Percentiles rank a stretch among this genome's conserved stretches.
phyloP scores from a whole-genome alignment of 2,329 filamentous ascomycete genomes.

The Fusarium sp. region DNA sequence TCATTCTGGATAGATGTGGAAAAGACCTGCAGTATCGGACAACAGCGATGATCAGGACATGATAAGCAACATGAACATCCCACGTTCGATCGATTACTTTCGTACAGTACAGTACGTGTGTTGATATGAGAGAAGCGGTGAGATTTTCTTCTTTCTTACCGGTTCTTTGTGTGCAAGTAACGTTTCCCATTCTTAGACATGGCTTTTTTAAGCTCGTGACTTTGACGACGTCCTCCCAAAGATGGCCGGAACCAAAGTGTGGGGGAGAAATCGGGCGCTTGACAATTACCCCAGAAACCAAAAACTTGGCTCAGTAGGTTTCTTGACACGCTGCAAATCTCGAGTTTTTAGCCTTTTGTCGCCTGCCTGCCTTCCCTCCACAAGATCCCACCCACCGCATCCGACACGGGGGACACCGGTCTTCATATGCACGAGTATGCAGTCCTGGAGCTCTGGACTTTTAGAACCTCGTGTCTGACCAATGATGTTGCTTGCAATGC shows the following conservation, averaged over 20 bases:
- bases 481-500: conserved; percentile 11
- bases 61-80: not conserved
- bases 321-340: conserved; percentile 15
- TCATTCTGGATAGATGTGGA: conserved; percentile 23
- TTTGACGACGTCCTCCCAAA: not conserved
- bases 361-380: no score
- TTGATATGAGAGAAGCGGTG: conserved; percentile 34
- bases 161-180: not conserved
- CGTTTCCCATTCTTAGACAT: conserved; percentile 15
- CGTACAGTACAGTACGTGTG: not conserved
- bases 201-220: conserved; percentile 24
- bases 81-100: conserved; percentile 17
- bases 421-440: conserved; percentile 38
- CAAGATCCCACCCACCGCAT: conserved; percentile 9
- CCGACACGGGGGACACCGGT: conserved; percentile 23
- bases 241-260: conserved; percentile 24
- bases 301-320: conserved; percentile 15
- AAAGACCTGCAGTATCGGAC: conserved; percentile 28
- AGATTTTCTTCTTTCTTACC: conserved; percentile 4
- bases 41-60: conserved; percentile 27
- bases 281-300: conserved; percentile 23
- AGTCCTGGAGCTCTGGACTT: conserved; percentile 23
- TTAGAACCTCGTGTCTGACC: conserved; percentile 18
- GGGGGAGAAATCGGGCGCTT: conserved; percentile 26
- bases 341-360: conserved; percentile 2